Base-by-base conservation (phyloP, 2,329 filamentous ascomycete genomes). In the Cladobotryum protrusum region DNA sequence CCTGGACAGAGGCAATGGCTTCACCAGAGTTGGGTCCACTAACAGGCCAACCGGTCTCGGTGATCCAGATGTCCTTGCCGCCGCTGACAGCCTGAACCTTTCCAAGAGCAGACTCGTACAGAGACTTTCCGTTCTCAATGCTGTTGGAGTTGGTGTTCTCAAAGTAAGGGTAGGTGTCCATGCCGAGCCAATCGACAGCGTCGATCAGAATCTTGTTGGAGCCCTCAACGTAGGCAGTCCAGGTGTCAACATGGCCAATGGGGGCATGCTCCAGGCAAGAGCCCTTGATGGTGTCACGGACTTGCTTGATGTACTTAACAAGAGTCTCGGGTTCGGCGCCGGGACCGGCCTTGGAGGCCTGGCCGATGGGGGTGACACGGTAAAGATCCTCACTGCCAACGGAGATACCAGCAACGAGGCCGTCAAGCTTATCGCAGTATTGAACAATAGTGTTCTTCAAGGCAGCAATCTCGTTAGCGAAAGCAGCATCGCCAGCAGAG, bases 171-270 rank as follows among this genome's bases (percentile, higher is more conserved):
- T 93, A 95, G 15, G 84, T 86, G 64, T 95, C 89, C 65, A 92
- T 81, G 57, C 90, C 90, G 53, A 95, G 68, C 77, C 83, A 95
- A 73, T 95, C 89, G 54, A 77, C 71, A 37, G 79, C 81, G 9
- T 83, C 74, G 52, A 89, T 82, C 52, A 95, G 82, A 39, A 76
- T 81, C 44, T 70, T 68, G 77, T 92, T 95, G 62, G 83, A 80
- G 46, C 70, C 67, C 67, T 95, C 89, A 64, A 82, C 81, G 76
- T 82, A 91, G 47, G 81, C 81, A 34, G 85, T 89, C 89, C 89
- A 95, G 46, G 90, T 95, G 65, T 95, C 90, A 64, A 95, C 89
- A 69, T 95, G 90, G 47, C 89, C 89, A 53, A 95, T 74, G 15
- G 80, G 74, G 42, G 73, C 77, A 19, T 70, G 69, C 35, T 76